Evolutionary conservation across 768 basidiomycete genomes (phyloP), one percentile per base, ranked within the genome.

Genomic region (Gautieria morchelliformis): DNA sequence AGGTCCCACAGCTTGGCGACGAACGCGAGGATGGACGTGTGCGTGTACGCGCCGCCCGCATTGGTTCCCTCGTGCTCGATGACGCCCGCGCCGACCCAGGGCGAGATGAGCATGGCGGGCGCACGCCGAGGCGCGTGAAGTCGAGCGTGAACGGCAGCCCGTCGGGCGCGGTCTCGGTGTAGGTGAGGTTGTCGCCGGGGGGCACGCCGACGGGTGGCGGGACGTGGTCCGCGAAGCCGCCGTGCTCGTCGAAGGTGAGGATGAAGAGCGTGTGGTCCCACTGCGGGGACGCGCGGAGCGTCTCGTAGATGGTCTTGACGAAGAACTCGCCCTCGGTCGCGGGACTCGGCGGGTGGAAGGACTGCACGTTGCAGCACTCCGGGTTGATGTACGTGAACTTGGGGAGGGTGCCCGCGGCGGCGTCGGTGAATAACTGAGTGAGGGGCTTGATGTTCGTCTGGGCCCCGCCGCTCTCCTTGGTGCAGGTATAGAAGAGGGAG

Each of bases 191-290:
- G 59, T 71, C 70, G 35, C 35, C 35, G 5, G 68, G 22, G 3
- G 41, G 62, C 15, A 66, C 65, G 46, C 63, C 65, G 33, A 64
- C 60, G 11, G 69, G 69, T 8, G 70, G 64, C 7, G 68, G 60
- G 42, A 71, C 70, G 63, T 70, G 70, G 58, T 71, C 70, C 47
- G 61, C 63, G 62, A 70, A 71, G 2, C 70, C 70, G 35, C 69
- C 69, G 49, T 61, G 61, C 52, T 70, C 69, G 47, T 70, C 70
- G 60, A 65, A 70, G 46, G 68, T 68, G 60, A 71, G 19, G 55
- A 71, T 20, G 54, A 70, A 61, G 41, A 71, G 60, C 1, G 66
- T 70, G 46, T 68, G 58, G 8, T 60, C 44, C 70, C 70, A 71
- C 41, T 68, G 66, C 9, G 67, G 66, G 15, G 63, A 59, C 37